Evolutionary conservation across 371 early-diverging fungal genomes (phyloP).

Genomic region (Synchytrium microbalum): DNA sequence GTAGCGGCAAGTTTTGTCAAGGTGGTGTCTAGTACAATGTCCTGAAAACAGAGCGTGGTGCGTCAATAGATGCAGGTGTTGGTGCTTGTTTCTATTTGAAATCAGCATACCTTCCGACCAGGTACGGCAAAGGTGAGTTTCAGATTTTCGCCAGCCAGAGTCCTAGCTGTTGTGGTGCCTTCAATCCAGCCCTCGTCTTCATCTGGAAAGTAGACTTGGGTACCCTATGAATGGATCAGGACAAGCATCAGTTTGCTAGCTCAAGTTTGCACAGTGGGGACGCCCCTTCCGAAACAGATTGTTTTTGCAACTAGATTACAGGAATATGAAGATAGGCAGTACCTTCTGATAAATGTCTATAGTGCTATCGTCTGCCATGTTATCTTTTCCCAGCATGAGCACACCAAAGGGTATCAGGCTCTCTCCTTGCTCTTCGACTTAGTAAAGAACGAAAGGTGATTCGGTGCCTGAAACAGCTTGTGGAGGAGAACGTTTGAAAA

Average conservation of each 20-base stretch:
- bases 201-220: conserved; percentile 81
- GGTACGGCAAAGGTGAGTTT: conserved; percentile 60
- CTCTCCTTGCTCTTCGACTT: too few relatives aligned
- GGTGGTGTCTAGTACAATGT: conserved; percentile 63
- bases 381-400: not conserved
- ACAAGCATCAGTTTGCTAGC: too few relatives aligned
- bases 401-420: not conserved
- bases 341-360: not conserved
- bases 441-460: too few relatives aligned
- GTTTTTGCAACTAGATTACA: too few relatives aligned
- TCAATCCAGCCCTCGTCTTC: conserved; percentile 80
- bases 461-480: too few relatives aligned
- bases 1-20: conserved; percentile 53
- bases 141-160: conserved; percentile 48
- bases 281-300: too few relatives aligned
- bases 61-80: conserved; percentile 4
- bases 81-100: too few relatives aligned
- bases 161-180: conserved; percentile 52
- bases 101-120: conserved; percentile 24
- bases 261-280: too few relatives aligned
- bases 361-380: not conserved
- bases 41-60: conserved; percentile 31
- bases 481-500: too few relatives aligned
- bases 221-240: conserved; percentile 22
- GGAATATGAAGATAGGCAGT: too few relatives aligned